Conservation (phyloP, 345 rosid species). For the Syzygium oleosum region DNA sequence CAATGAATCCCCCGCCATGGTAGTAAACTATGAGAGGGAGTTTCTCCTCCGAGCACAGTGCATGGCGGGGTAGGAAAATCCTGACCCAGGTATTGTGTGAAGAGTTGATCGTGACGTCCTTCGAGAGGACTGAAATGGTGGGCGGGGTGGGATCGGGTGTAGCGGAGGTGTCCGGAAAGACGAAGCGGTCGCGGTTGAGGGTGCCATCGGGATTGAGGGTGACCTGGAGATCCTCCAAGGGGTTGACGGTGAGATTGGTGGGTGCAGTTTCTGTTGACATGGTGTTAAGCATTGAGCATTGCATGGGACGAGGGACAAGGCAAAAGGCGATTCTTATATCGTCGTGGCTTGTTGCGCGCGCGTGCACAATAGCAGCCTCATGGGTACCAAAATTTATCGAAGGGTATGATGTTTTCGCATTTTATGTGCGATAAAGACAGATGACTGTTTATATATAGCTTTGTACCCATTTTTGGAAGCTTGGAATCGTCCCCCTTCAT, state of each 20-base stretch:
- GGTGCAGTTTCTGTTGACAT: not conserved
- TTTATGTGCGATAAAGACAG: not conserved
- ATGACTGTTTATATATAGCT: not conserved
- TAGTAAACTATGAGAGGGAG: slow-evolving; percentile 50
- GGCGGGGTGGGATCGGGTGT: not conserved
- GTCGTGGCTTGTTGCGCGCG: not conserved
- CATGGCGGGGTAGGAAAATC: not conserved
- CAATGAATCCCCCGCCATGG: slow-evolving; percentile 61
- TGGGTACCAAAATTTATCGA: not conserved
- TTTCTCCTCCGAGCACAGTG: not conserved
- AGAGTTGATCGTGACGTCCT: not conserved
- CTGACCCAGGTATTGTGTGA: not conserved
- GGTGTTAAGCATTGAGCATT: not conserved
- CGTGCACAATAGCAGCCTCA: too few species aligned
- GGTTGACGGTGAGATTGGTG: slow-evolving; percentile 2
- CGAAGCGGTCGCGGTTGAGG: not conserved
- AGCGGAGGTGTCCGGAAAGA: not conserved
- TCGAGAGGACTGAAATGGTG: not conserved
- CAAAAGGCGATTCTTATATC: not conserved
- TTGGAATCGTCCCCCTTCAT: not conserved
- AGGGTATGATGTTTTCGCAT: not conserved
- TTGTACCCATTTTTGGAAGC: not conserved
- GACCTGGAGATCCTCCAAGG: slow-evolving; percentile 20
- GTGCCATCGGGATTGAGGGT: slow-evolving; percentile 23
- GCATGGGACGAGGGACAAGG: not conserved